Evolutionary conservation across 495 filamentous ascomycete genomes (phyloP).

Genomic region (Xylaria intraflava): DNA sequence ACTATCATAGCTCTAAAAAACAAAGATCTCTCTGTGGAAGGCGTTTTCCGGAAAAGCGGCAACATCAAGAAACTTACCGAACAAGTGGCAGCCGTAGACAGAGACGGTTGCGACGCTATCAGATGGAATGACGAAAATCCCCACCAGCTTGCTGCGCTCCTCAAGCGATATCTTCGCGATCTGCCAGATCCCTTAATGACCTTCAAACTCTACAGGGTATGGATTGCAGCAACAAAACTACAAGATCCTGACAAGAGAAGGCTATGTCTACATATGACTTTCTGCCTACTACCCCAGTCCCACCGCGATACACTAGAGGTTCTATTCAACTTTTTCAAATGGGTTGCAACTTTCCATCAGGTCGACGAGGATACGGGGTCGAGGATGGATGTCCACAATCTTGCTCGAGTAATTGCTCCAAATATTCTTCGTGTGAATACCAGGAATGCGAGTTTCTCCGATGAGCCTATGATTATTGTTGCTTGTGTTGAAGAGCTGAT

Average conservation of each 20-base stretch:
- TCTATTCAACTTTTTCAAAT: constrained; percentile 92
- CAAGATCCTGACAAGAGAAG: constrained; percentile 72
- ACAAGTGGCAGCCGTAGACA: constrained; percentile 73
- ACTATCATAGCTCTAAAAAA: constrained; percentile 88
- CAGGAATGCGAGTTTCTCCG: constrained; percentile 59
- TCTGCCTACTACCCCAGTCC: constrained; percentile 86
- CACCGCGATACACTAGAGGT: constrained; percentile 95
- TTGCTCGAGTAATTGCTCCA: constrained; percentile 95
- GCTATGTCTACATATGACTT: constrained; percentile 82
- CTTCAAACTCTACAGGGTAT: constrained; percentile 87
- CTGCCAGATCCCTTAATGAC: constrained; percentile 93
- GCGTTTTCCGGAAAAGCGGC: constrained; percentile 98
- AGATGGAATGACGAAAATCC: constrained; percentile 79
- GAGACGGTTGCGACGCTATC: constrained; percentile 69
- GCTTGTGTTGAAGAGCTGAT: constrained; percentile 86
- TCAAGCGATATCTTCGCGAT: constrained; percentile 93
- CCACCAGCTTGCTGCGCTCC: constrained; percentile 86
- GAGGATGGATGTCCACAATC: constrained; percentile 98
- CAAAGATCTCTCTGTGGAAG: constrained; percentile 99
- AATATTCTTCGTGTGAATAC: constrained; percentile 81
- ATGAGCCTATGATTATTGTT: constrained; percentile 82
- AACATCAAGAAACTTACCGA: constrained; percentile 90
- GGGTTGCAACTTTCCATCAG: constrained; percentile 94
- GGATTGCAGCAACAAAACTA: constrained; percentile 87
- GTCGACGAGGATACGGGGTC: constrained; percentile 87